Conservation (phyloP, 2,329 filamentous ascomycete genomes). For the Aspergillus aculeatinus region DNA sequence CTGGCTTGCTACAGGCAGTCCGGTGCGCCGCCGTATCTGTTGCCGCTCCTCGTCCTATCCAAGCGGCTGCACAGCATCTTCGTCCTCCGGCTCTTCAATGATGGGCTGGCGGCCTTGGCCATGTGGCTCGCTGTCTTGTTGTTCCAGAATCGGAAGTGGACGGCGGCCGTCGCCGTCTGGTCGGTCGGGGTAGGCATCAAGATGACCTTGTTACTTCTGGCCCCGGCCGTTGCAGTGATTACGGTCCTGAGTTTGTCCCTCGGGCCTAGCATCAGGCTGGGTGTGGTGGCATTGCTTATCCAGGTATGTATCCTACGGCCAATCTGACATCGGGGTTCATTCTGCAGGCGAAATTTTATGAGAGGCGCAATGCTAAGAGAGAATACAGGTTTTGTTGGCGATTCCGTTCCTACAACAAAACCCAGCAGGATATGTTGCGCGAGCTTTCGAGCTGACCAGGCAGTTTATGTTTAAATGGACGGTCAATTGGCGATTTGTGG, state of each 20-base stretch:
- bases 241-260: slow-evolving; percentile 73
- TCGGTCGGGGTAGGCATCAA: slow-evolving; percentile 84
- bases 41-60: slow-evolving; percentile 80
- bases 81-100: slow-evolving; percentile 90
- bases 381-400: slow-evolving; percentile 51
- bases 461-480: slow-evolving; percentile 98
- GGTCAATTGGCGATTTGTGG: slow-evolving; percentile 97
- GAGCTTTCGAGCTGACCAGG: slow-evolving; percentile 87
- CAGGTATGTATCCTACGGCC: slow-evolving; percentile 56
- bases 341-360: too few relatives aligned
- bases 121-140: slow-evolving; percentile 78
- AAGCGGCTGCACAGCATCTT: slow-evolving; percentile 95
- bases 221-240: slow-evolving; percentile 76
- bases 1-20: slow-evolving; percentile 69
- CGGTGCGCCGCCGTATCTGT: slow-evolving; percentile 72
- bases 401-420: slow-evolving; percentile 68
- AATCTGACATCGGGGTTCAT: not conserved
- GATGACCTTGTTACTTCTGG: slow-evolving; percentile 82
- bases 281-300: slow-evolving; percentile 70
- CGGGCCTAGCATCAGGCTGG: slow-evolving; percentile 63
- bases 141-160: slow-evolving; percentile 74
- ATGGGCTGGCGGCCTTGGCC: slow-evolving; percentile 81
- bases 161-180: slow-evolving; percentile 69
- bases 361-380: slow-evolving; percentile 1
- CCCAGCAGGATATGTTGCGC: slow-evolving; percentile 68